Conservation (phyloP, 768 basidiomycete genomes). For the Rickenella mellea region DNA sequence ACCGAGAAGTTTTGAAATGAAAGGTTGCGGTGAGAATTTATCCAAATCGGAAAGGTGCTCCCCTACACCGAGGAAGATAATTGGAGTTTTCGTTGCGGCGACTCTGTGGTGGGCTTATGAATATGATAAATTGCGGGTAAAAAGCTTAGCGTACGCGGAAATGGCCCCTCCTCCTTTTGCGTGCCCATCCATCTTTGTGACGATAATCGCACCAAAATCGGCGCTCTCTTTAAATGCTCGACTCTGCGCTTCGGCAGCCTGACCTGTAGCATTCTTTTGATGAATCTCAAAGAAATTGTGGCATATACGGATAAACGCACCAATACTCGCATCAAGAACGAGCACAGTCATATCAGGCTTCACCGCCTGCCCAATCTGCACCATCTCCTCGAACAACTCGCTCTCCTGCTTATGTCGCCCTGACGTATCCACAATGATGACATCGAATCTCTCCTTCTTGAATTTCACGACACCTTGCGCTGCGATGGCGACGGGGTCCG, state of each 20-base stretch:
- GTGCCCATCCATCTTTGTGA: slow-evolving; percentile 99
- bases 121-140: not conserved
- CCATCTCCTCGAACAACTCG: slow-evolving; percentile 97
- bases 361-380: slow-evolving; percentile 89
- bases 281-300: not conserved
- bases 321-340: slow-evolving; percentile 94
- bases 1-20: slow-evolving; percentile 93
- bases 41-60: slow-evolving; percentile 98
- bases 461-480: slow-evolving; percentile 94
- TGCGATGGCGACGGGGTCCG: slow-evolving; percentile 92
- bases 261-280: slow-evolving; percentile 44
- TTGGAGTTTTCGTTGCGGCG: slow-evolving; percentile 96
- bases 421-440: slow-evolving; percentile 97
- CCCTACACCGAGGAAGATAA: slow-evolving; percentile 96
- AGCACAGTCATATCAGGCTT: slow-evolving; percentile 95
- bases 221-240: slow-evolving; percentile 96
- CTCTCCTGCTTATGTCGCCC: slow-evolving; percentile 96
- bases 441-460: slow-evolving; percentile 96
- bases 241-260: slow-evolving; percentile 95
- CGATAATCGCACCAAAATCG: slow-evolving; percentile 97
- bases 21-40: slow-evolving; percentile 90
- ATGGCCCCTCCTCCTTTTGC: slow-evolving; percentile 99
- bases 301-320: slow-evolving; percentile 17
- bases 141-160: slow-evolving; percentile 70
- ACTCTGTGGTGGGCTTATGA: slow-evolving; percentile 44